These are phyloP conservation scores for Penicillium griseofulvum DNA, from an alignment of 2,329 filamentous ascomycete genomes.

Conservation along the genomic window DNA sequence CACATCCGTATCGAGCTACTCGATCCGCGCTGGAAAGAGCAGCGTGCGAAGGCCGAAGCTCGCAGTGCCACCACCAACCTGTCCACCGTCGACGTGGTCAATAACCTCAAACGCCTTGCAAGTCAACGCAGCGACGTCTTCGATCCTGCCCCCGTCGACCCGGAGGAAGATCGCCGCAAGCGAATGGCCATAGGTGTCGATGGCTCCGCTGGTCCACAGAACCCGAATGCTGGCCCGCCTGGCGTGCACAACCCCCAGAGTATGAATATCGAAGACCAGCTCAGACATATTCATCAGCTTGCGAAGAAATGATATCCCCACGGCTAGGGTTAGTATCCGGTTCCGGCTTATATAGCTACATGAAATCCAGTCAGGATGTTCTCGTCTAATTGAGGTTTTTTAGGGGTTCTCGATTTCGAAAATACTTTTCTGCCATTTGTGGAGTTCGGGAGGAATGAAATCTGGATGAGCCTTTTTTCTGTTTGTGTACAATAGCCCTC, in stretches of 20 bases:
- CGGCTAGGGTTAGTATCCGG: no score
- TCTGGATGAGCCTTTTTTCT: conserved; percentile 3
- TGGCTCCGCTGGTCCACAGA: conserved; percentile 24
- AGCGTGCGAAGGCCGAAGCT: conserved; percentile 83
- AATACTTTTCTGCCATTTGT: not conserved
- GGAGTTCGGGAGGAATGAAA: conserved; percentile 8
- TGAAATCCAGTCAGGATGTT: not conserved
- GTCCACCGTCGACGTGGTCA: conserved; percentile 81
- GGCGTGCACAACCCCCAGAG: conserved; percentile 30
- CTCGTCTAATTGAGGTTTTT: not conserved
- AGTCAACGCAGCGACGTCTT: conserved; percentile 87
- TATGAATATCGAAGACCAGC: conserved; percentile 83
- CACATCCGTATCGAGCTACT: conserved; percentile 94
- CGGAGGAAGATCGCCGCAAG: conserved; percentile 72
- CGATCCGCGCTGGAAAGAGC: conserved; percentile 93
- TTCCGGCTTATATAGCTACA: no score
- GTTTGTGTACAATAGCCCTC: conserved; percentile 8
- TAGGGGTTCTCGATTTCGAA: not conserved
- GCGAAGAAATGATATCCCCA: conserved; percentile 35
- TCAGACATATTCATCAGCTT: conserved; percentile 65
- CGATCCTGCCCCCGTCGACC: conserved; percentile 60
- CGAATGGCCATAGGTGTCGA: conserved; percentile 59
- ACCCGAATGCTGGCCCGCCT: conserved; percentile 30
- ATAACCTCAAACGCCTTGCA: conserved; percentile 91
- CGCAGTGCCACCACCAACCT: conserved; percentile 83